These are phyloP conservation scores for Parachaetomium inaequale DNA, from an alignment of 495 filamentous ascomycete species.

Conservation along the genomic window DNA sequence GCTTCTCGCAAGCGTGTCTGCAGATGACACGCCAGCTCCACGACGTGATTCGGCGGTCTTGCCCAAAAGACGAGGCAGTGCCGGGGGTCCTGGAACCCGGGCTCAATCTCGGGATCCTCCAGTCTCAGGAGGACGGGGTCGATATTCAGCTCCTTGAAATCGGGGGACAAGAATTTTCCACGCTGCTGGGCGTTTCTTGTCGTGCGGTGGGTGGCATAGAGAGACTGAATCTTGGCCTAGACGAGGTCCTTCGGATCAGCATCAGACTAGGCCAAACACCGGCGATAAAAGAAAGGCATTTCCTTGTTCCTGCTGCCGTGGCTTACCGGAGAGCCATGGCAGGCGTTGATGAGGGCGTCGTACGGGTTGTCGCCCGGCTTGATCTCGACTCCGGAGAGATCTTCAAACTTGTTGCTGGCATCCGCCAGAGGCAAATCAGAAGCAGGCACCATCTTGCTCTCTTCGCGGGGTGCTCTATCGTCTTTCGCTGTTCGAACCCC, in stretches of 20 bases:
- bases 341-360: conserved; percentile 64
- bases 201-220: conserved; percentile 68
- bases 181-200: conserved; percentile 69
- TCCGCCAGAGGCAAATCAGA: conserved; percentile 38
- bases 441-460: conserved; percentile 30
- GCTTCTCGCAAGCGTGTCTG: conserved; percentile 61
- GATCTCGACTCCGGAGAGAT: conserved; percentile 51
- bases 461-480: not conserved
- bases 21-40: conserved; percentile 60
- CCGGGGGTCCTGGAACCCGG: conserved; percentile 65
- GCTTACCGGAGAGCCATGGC: conserved; percentile 57
- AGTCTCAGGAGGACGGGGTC: conserved; percentile 73
- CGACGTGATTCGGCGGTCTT: conserved; percentile 67
- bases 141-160: conserved; percentile 67
- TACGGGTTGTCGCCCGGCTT: conserved; percentile 65
- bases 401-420: conserved; percentile 51
- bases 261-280: not conserved
- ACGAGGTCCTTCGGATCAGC: not conserved
- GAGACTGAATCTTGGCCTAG: conserved; percentile 65
- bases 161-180: conserved; percentile 59
- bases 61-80: conserved; percentile 87
- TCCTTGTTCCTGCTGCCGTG: not conserved
- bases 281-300: too few species aligned
- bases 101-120: conserved; percentile 54
- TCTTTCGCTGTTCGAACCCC: not conserved